Conservation (phyloP, 495 filamentous ascomycete genomes). For the Darksidea phi region DNA sequence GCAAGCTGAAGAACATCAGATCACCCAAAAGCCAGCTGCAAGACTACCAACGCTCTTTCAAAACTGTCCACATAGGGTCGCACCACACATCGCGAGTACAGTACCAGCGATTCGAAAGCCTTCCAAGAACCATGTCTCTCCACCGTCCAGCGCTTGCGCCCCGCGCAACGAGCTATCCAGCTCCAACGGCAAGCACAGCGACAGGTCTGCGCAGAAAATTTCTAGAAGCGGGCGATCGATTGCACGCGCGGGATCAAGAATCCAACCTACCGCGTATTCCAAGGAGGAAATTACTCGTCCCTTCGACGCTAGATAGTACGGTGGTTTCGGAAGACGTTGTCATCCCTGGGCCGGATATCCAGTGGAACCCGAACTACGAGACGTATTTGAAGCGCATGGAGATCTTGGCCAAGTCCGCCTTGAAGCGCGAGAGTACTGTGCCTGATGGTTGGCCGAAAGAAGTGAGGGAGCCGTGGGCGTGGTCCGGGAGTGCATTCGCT, state of each 20-base stretch:
- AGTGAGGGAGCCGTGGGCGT: constrained; percentile 16
- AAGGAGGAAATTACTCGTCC: neutral
- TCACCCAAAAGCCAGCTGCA: neutral
- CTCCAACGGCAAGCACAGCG: neutral
- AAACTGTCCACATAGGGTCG: neutral
- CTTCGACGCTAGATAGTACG: neutral
- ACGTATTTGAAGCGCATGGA: constrained; percentile 12
- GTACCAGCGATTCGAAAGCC: neutral
- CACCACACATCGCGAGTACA: neutral
- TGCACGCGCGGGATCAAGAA: neutral
- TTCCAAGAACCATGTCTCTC: neutral
- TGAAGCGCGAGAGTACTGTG: neutral
- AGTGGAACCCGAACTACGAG: constrained; percentile 17
- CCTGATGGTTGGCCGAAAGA: constrained; percentile 14
- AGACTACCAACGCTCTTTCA: neutral
- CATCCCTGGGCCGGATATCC: constrained; percentile 19
- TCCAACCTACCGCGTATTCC: neutral
- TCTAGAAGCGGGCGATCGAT: neutral
- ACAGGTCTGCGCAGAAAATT: neutral
- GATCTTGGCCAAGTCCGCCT: neutral
- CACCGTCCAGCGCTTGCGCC: neutral
- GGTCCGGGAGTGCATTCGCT: constrained; percentile 2
- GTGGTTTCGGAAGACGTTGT: constrained; percentile 35
- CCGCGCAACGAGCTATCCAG: neutral
- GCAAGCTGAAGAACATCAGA: neutral